Evolutionary conservation across 306 rosid genomes (phyloP), one percentile per base, ranked within the genome.

Genomic region (Amphicarpaea edgeworthii): DNA sequence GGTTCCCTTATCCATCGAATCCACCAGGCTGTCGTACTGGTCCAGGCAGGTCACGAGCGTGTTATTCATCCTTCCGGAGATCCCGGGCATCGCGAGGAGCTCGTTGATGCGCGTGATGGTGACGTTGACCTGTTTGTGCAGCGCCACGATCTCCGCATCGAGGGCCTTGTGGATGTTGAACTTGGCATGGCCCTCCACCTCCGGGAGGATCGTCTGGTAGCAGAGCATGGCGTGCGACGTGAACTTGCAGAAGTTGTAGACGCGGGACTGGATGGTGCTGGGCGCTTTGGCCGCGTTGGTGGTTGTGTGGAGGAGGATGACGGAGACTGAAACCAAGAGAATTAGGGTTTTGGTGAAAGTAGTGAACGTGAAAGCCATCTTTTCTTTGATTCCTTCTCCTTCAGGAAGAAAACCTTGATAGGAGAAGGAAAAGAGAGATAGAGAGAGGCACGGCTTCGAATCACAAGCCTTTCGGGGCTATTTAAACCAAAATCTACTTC

Each of bases 151-250:
- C 61, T 49, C 81, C 0, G 0, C 6, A 21, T 68, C 61, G 0
- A 75, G 32, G 9, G 77, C 84, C 23, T 10, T 75, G 73, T 75
- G 49, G 0, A 12, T 12, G 51, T 68, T 45, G 63, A 59, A 64
- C 1, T 8, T 19, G 1, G 1, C 1, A 4, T 5, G 3, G 7
- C 12, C 12, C 0, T 0, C 2, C 0, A 4, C n/a, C 0, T 3
- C 1, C 0, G 84, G 73, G 6, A 68, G 32, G 4, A 81, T 28
- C 21, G 73, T 68, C 12, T 28, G 6, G 50, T 8, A 30, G 10
- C 84, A 81, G 0, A 68, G 0, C 0, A 0, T 67, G 61, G 12
- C n/a, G 72, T 60, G 9, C n/a, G n/a, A n/a, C n/a, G 42, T 28
- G 14, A 6, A 0, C 24, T 40, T 75, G 77, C 84, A 81, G 1